These are phyloP conservation scores for Puccinia horiana DNA, from an alignment of 1,284 basidiomycete genomes.

Conservation along the genomic window DNA sequence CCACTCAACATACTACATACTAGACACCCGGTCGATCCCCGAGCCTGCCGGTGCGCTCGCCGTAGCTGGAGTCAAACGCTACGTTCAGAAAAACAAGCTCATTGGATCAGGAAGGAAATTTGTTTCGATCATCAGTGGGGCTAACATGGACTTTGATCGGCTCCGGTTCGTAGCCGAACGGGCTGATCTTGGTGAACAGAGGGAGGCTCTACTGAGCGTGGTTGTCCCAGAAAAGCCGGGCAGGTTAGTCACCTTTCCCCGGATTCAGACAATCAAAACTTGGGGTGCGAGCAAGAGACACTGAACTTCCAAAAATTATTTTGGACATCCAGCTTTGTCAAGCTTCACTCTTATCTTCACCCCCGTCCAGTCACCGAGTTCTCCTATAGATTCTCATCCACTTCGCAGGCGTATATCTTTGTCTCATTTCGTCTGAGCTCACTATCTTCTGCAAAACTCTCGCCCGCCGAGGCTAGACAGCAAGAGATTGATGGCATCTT, in stretches of 20 bases:
- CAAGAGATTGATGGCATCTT: constrained; percentile 70
- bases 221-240: constrained; percentile 90
- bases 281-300: neutral
- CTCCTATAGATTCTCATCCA: constrained; percentile 79
- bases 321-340: constrained; percentile 70
- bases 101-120: constrained; percentile 80
- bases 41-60: constrained; percentile 96
- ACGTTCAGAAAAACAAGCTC: constrained; percentile 79
- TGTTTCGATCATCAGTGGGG: constrained; percentile 88
- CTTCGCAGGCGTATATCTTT: constrained; percentile 76
- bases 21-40: constrained; percentile 89
- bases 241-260: constrained; percentile 65
- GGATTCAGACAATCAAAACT: neutral
- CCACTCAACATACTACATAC: neutral
- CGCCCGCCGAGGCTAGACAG: constrained; percentile 61
- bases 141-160: constrained; percentile 98
- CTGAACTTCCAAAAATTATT: no score
- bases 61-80: constrained; percentile 85
- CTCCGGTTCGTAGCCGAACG: constrained; percentile 96
- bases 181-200: constrained; percentile 91
- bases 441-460: constrained; percentile 53
- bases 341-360: constrained; percentile 80
- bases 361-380: constrained; percentile 96
- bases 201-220: constrained; percentile 87
- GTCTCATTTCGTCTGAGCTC: constrained; percentile 84